A percentile compares a stretch with the other conserved stretches of the same genome.
Conservation (phyloP, 2,329 filamentous ascomycete genomes). For the Ophiosphaerella narmari region DNA sequence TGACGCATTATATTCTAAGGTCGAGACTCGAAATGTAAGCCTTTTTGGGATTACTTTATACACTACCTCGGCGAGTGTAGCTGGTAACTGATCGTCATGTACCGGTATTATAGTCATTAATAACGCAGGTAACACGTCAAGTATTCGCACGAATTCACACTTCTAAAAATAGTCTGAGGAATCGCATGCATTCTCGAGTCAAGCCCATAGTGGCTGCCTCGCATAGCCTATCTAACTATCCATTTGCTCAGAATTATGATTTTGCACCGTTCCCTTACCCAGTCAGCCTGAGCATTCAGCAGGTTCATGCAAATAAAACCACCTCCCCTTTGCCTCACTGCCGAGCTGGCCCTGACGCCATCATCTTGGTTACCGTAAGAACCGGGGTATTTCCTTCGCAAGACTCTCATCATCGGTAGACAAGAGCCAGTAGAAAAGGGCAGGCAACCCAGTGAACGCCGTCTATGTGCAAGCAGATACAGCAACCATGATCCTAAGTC, state of each 20-base stretch:
- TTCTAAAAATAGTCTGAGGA: conserved; percentile 3
- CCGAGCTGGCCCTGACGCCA: conserved; percentile 28
- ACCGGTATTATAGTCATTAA: too few relatives aligned
- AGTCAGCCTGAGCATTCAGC: conserved; percentile 36
- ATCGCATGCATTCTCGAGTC: conserved; percentile 34
- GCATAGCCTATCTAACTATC: conserved; percentile 41
- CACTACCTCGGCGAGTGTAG: too few relatives aligned
- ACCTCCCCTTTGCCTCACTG: conserved; percentile 25
- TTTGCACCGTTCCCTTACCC: conserved; percentile 46
- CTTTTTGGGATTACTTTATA: too few relatives aligned
- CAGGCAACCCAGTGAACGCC: conserved; percentile 43
- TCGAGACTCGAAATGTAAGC: too few relatives aligned
- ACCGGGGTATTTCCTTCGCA: conserved; percentile 44
- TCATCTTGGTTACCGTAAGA: conserved; percentile 34
- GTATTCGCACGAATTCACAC: too few relatives aligned
- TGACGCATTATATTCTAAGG: too few relatives aligned
- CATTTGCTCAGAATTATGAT: conserved; percentile 41
- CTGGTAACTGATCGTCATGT: too few relatives aligned
- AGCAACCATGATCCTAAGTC: conserved; percentile 41
- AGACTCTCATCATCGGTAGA: conserved; percentile 24
- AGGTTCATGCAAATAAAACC: conserved; percentile 38
- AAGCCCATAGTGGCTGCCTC: conserved; percentile 18
- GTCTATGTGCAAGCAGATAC: conserved; percentile 44
- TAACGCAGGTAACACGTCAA: too few relatives aligned
- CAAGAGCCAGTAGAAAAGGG: conserved; percentile 35